These are phyloP conservation scores for Lasiodiplodia sp. DNA, from an alignment of 2,329 filamentous ascomycete species.

Conservation along the genomic window DNA sequence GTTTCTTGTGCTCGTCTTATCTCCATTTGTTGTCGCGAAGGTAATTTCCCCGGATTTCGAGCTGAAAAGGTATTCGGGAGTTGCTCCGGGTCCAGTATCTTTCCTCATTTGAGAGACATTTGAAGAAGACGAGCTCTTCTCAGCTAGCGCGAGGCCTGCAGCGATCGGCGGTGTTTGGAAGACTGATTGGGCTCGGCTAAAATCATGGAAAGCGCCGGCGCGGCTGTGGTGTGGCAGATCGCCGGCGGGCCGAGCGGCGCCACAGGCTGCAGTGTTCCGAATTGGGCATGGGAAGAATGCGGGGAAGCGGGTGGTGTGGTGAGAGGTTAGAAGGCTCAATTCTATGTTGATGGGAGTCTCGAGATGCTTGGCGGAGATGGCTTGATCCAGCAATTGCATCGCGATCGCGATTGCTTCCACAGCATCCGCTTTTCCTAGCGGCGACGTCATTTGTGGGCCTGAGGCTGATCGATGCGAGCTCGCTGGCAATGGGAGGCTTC, in stretches of 20 bases:
- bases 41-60: too few relatives aligned
- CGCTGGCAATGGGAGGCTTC: background rate
- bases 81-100: too few relatives aligned
- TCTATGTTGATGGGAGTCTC: background rate
- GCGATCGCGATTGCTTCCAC: background rate
- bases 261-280: background rate
- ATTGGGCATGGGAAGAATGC: background rate
- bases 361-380: background rate
- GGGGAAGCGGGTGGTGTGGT: background rate
- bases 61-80: too few relatives aligned
- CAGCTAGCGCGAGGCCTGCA: too few relatives aligned
- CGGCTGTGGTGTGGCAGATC: conserved; percentile 1
- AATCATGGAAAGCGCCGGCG: background rate
- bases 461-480: conserved; percentile 13
- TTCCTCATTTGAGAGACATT: too few relatives aligned
- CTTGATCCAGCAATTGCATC: background rate
- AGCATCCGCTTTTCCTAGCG: background rate
- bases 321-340: background rate
- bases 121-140: too few relatives aligned
- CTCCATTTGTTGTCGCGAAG: too few relatives aligned
- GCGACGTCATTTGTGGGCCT: conserved; percentile 12
- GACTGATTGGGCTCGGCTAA: background rate
- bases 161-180: background rate
- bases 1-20: too few relatives aligned
- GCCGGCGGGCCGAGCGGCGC: conserved; percentile 2